Evolutionary conservation across 768 basidiomycete species (phyloP), one percentile per base, ranked within the genome.

Genomic region (Termitomyces sp.): DNA sequence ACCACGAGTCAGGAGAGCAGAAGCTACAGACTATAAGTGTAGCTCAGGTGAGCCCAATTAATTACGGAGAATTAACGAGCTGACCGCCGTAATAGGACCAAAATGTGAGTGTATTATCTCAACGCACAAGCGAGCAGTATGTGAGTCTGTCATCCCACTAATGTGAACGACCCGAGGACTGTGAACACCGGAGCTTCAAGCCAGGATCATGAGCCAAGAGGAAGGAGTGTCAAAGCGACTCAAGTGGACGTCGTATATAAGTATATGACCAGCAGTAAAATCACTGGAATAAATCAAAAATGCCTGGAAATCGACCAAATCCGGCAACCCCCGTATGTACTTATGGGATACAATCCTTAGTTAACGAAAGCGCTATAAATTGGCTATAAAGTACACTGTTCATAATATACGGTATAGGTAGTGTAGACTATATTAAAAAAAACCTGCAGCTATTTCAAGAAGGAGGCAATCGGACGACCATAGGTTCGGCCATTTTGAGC

Each of bases 1-100:
- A n/a, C 94, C 94, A 36, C 90, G 83, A 49, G 84, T 86, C n/a
- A 96, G 80, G 20, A 96, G 79, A 20, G 81, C 79, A 24, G 84
- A 87, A 22, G 87, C 87, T 60, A 96, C 82, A 71, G 82, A 85
- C 94, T 96, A 67, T 32, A 20, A 40, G 32, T 36, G 9, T 32
- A 51, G 36, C 36, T 20, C 38, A 36, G 35, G 42, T 52, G 38
- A 56, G 48, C 13, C 7, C 32, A 13, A 35, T 35, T 5, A 22
- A 57, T 44, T 24, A 15, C 40, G 15, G 38, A 24, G 28, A 48
- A 55, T 22, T 11, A 53, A 51, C 49, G 45, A 35, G 67, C 86
- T 76, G 67, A 92, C 91, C 56, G 89, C 82, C 22, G 83, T 78
- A 35, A 87, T 75, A 3, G 77, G 71, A 5, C 87, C 88, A 65